A percentile compares a stretch with the other conserved stretches of the same genome.
Evolutionary conservation across 805 yeast genomes (phyloP).

Genomic region (Komagataella pseudopastoris): DNA sequence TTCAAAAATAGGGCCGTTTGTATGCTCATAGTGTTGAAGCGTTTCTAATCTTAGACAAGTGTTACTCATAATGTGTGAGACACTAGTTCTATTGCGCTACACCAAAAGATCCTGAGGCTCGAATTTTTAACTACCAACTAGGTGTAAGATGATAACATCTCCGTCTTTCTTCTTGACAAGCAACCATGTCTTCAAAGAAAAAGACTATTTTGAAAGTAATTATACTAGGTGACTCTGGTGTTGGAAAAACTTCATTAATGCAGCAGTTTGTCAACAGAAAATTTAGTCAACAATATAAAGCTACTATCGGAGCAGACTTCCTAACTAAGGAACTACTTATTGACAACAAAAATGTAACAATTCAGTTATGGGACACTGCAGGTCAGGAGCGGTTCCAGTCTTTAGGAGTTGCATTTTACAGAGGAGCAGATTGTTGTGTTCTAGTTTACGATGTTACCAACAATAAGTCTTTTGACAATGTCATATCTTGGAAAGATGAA

Average conservation of each 20-base stretch:
- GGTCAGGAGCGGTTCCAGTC: slow-evolving; percentile 98
- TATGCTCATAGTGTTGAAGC: no score
- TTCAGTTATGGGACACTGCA: slow-evolving; percentile 97
- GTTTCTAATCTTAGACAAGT: no score
- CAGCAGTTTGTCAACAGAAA: slow-evolving; percentile 94
- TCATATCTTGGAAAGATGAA: slow-evolving; percentile 91
- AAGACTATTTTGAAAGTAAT: slow-evolving; percentile 76
- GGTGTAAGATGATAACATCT: neutral
- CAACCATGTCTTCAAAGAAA: slow-evolving; percentile 44
- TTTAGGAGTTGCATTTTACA: slow-evolving; percentile 89
- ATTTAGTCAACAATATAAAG: slow-evolving; percentile 91
- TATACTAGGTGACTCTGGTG: slow-evolving; percentile 93
- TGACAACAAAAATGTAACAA: slow-evolving; percentile 70
- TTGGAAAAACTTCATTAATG: slow-evolving; percentile 94
- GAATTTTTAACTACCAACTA: neutral
- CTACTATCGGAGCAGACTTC: slow-evolving; percentile 96
- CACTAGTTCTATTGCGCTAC: neutral
- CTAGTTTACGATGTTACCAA: slow-evolving; percentile 93
- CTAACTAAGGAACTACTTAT: slow-evolving; percentile 79
- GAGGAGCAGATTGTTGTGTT: slow-evolving; percentile 98
- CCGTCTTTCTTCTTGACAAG: neutral
- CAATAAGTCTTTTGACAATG: slow-evolving; percentile 80
- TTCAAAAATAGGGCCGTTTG: no score
- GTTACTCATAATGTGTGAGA: no score
- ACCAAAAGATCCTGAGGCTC: neutral